Conservation (phyloP, 2,329 filamentous ascomycete species). For the Penicillium sclerotigenum region DNA sequence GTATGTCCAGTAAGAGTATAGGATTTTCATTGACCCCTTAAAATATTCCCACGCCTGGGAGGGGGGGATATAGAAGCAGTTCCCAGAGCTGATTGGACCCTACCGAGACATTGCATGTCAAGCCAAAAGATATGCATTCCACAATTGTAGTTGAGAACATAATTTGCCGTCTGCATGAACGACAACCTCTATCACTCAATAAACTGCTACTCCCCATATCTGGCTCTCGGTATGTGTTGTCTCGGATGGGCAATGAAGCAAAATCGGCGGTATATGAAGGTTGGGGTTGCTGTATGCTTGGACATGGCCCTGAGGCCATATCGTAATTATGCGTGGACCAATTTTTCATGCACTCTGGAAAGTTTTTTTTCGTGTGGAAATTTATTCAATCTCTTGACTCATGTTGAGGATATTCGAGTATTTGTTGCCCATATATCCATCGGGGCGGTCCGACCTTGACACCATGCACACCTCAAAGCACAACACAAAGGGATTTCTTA, state of each 20-base stretch:
- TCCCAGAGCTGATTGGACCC: conserved; percentile 9
- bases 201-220: not conserved
- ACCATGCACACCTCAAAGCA: conserved; percentile 9
- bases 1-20: conserved; percentile 15
- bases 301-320: not conserved
- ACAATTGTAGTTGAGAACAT: conserved; percentile 9
- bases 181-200: not conserved
- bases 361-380: not conserved
- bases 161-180: conserved; percentile 6
- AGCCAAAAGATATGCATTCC: conserved; percentile 14
- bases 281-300: not conserved
- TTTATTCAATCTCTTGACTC: not conserved
- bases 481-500: conserved; percentile 3
- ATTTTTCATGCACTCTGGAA: conserved; percentile 1
- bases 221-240: not conserved
- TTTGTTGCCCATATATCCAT: not conserved
- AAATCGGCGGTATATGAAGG: not conserved
- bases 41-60: not conserved
- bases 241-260: not conserved
- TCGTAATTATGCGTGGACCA: not conserved
- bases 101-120: not conserved
- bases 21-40: conserved; percentile 18
- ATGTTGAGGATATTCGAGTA: not conserved
- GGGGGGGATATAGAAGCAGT: conserved; percentile 2
- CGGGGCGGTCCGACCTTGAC: conserved; percentile 7